phyloP scores from a whole-genome alignment of 2,329 filamentous ascomycete genomes.

The Talaromyces amestolkiae region DNA sequence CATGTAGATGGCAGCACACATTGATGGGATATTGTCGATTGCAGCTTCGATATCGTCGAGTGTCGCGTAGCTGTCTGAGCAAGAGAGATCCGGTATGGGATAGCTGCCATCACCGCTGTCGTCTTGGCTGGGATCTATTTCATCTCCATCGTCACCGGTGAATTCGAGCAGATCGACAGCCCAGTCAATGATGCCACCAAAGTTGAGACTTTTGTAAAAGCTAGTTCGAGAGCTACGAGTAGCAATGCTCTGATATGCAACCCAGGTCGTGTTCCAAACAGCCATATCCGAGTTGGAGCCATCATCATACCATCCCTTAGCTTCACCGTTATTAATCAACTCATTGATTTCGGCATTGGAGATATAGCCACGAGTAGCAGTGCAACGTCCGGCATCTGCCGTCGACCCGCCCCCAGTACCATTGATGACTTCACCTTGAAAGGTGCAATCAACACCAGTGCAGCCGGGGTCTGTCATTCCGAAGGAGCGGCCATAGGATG shows the following conservation, averaged over 20 bases:
- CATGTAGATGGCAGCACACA: not conserved
- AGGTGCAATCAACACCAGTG: constrained; percentile 33
- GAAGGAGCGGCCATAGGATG: constrained; percentile 40
- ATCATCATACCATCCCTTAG: constrained; percentile 1
- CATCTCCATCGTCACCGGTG: not conserved
- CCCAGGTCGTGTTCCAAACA: constrained; percentile 31
- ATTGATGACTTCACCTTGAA: not conserved
- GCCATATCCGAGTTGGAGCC: constrained; percentile 22
- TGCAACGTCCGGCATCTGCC: constrained; percentile 35
- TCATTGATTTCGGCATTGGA: constrained; percentile 42
- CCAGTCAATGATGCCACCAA: constrained; percentile 38
- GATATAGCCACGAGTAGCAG: constrained; percentile 40
- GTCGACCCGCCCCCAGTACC: constrained; percentile 4
- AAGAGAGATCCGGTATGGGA: not conserved
- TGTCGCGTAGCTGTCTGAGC: not conserved
- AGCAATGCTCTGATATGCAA: constrained; percentile 31
- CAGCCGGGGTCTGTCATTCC: constrained; percentile 34
- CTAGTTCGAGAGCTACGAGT: constrained; percentile 23
- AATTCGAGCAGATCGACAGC: constrained; percentile 31
- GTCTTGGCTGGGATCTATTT: not conserved
- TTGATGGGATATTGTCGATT: not conserved
- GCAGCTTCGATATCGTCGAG: not conserved
- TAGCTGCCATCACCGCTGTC: not conserved
- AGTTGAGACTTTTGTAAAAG: constrained; percentile 25
- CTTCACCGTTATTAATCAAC: not conserved